Conservation (phyloP, 2,329 filamentous ascomycete genomes). For the Penicillium sp. region DNA sequence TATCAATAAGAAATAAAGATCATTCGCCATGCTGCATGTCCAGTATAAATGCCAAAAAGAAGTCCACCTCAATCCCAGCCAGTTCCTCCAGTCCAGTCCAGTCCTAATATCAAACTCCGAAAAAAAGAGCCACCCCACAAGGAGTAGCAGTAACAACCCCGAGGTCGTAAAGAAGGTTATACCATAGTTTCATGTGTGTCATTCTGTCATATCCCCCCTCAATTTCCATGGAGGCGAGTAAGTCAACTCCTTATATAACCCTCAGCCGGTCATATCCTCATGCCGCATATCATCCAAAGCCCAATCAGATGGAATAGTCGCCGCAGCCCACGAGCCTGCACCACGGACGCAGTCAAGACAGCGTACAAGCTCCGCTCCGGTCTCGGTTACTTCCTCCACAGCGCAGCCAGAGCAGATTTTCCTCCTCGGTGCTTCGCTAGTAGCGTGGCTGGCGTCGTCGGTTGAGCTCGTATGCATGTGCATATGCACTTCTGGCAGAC, state of each 20-base stretch:
- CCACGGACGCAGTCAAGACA: constrained; percentile 39
- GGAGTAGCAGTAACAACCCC: neutral
- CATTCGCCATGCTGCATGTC: neutral
- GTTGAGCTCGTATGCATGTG: neutral
- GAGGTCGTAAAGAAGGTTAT: neutral
- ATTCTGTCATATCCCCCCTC: neutral
- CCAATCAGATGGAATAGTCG: constrained; percentile 12
- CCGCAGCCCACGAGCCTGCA: constrained; percentile 14
- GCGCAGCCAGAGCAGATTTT: constrained; percentile 43
- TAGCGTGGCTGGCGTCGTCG: neutral
- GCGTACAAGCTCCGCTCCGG: constrained; percentile 36
- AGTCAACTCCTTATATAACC: neutral
- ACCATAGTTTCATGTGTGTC: neutral
- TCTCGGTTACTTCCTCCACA: constrained; percentile 39
- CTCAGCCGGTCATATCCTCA: constrained; percentile 8
- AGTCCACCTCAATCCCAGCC: neutral
- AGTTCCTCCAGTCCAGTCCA: neutral
- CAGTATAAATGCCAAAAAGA: neutral
- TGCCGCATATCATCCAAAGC: constrained; percentile 17
- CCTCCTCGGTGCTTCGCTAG: constrained; percentile 11
- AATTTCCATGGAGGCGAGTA: neutral
- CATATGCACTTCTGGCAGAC: neutral
- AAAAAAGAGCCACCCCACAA: neutral
- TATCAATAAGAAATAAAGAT: neutral
- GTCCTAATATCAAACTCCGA: constrained; percentile 4